Conservation (phyloP, 768 basidiomycete genomes). For the Strobilomyces echinocephalus region DNA sequence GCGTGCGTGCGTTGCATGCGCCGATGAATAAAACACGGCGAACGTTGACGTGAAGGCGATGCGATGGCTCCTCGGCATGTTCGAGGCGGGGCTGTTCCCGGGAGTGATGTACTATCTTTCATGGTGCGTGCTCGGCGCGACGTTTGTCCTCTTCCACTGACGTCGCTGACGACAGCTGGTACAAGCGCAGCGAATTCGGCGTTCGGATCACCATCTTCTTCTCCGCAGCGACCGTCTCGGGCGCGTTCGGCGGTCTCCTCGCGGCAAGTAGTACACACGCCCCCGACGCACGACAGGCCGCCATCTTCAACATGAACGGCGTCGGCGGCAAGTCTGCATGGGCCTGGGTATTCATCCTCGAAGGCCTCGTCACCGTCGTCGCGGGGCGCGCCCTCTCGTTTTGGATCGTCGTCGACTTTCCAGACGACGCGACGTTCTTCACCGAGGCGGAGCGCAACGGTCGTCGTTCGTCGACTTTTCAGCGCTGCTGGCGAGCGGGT, state of each 20-base stretch:
- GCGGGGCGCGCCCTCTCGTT: conserved; percentile 62
- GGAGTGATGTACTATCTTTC: conserved; percentile 70
- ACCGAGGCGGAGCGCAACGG: conserved; percentile 63
- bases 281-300: conserved; percentile 33
- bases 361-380: conserved; percentile 65
- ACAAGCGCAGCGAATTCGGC: conserved; percentile 71
- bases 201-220: conserved; percentile 64
- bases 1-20: conserved; percentile 36
- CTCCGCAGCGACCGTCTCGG: conserved; percentile 73
- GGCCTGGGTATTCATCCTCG: conserved; percentile 76
- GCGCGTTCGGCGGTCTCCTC: conserved; percentile 76
- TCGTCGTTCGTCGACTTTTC: conserved; percentile 62
- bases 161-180: conserved; percentile 42
- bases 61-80: conserved; percentile 67
- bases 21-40: not conserved
- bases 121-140: conserved; percentile 40
- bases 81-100: conserved; percentile 47
- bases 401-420: conserved; percentile 81
- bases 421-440: conserved; percentile 75
- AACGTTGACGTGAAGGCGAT: conserved; percentile 39
- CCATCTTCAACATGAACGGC: conserved; percentile 68
- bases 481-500: conserved; percentile 66
- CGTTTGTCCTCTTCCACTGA: conserved; percentile 31
- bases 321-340: conserved; percentile 60
- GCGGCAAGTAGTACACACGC: conserved; percentile 41